These are phyloP conservation scores for Metschnikowia drakensbergensis DNA, from an alignment of 805 yeast genomes.

Conservation along the genomic window DNA sequence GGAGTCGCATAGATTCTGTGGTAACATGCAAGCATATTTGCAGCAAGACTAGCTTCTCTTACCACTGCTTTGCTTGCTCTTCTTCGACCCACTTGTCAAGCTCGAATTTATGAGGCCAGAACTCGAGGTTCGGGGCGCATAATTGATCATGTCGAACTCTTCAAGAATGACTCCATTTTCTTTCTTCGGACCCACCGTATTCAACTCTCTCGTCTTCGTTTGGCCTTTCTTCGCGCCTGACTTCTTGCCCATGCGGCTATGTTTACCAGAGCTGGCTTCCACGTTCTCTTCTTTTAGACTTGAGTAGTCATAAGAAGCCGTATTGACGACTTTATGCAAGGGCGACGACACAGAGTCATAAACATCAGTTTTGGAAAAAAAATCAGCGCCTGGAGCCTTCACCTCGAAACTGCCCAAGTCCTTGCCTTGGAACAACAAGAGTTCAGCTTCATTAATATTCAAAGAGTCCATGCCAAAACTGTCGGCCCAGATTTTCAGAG, in stretches of 20 bases:
- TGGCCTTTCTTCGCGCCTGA: neutral
- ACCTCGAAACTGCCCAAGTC: slow-evolving; percentile 28
- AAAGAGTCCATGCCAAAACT: slow-evolving; percentile 52
- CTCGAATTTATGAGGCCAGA: slow-evolving; percentile 11
- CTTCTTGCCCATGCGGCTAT: neutral
- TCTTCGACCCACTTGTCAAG: slow-evolving; percentile 3
- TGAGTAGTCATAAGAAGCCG: slow-evolving; percentile 15
- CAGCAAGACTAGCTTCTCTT: neutral
- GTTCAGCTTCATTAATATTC: slow-evolving; percentile 50
- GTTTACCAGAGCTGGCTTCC: neutral
- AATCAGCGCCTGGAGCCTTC: slow-evolving; percentile 28
- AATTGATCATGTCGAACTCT: slow-evolving; percentile 16
- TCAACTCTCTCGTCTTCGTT: neutral
- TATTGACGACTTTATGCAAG: slow-evolving; percentile 15
- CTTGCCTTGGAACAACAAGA: slow-evolving; percentile 33
- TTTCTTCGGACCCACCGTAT: neutral
- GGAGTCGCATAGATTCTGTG: no score
- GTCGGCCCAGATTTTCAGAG: slow-evolving; percentile 50
- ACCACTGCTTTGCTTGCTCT: neutral
- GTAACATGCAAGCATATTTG: no score
- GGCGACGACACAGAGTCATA: slow-evolving; percentile 9
- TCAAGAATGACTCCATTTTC: slow-evolving; percentile 13
- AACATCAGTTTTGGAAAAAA: slow-evolving; percentile 13
- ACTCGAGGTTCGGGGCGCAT: slow-evolving; percentile 13
- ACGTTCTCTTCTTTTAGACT: slow-evolving; percentile 1